Percentiles rank a stretch among this genome's conserved stretches.
phyloP scores from a whole-genome alignment of 164 flowering plant species.

The Macadamia tetraphylla region DNA sequence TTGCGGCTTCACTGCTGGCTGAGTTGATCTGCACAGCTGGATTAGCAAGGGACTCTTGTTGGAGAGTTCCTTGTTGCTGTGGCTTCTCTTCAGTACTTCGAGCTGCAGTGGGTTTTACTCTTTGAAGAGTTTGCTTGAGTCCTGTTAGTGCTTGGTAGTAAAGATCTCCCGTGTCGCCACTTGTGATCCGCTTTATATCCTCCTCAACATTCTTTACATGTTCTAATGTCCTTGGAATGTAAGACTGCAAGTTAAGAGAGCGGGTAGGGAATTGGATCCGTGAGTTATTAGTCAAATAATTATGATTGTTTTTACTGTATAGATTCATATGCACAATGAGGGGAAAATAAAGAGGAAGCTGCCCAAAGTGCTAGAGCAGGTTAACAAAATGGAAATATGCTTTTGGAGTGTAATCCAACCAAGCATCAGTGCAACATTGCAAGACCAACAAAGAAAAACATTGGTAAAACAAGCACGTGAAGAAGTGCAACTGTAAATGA shows the following conservation, averaged over 20 bases:
- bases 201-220: constrained; percentile 69
- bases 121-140: constrained; percentile 54
- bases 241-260: constrained; percentile 41
- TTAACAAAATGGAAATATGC: no score
- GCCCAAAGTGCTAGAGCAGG: no score
- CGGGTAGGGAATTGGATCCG: no score
- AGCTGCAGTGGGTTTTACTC: constrained; percentile 16
- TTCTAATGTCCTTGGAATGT: constrained; percentile 76
- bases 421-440: no score
- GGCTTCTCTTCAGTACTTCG: constrained; percentile 15
- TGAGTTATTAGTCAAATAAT: no score
- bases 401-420: no score
- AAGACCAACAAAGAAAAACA: no score
- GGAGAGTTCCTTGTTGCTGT: constrained; percentile 10
- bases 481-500: no score
- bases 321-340: no score
- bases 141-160: constrained; percentile 85
- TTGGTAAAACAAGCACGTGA: no score
- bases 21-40: constrained; percentile 9
- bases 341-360: no score
- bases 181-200: constrained; percentile 62
- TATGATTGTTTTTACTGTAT: no score
- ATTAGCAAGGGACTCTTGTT: constrained; percentile 11
- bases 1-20: constrained; percentile 26
- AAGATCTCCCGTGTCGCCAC: constrained; percentile 73